These are phyloP conservation scores for Plectosphaerella sp. DNA, from an alignment of 2,329 filamentous ascomycete genomes.

Conservation along the genomic window DNA sequence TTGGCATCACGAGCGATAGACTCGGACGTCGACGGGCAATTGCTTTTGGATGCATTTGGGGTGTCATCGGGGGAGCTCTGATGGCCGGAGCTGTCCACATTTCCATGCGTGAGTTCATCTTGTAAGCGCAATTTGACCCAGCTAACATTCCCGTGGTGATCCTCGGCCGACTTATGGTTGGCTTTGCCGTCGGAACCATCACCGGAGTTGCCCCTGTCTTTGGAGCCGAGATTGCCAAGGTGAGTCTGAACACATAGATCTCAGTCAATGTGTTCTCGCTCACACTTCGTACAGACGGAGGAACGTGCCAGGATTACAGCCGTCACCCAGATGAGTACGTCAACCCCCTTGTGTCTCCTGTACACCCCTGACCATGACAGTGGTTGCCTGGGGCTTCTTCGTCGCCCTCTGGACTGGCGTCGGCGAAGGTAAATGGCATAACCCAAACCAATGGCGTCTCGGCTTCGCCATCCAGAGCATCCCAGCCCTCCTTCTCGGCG, in stretches of 20 bases:
- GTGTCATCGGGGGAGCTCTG: slow-evolving; percentile 29
- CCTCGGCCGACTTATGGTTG: slow-evolving; percentile 29
- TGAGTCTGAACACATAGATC: too few relatives aligned
- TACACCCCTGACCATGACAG: slow-evolving; percentile 10
- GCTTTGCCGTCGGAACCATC: slow-evolving; percentile 34
- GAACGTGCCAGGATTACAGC: slow-evolving; percentile 34
- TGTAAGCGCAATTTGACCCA: not conserved
- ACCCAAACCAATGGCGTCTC: slow-evolving; percentile 31
- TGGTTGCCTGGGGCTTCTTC: slow-evolving; percentile 37
- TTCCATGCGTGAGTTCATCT: slow-evolving; percentile 28
- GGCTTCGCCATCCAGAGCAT: slow-evolving; percentile 31
- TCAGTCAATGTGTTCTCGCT: too few relatives aligned
- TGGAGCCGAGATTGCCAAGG: slow-evolving; percentile 35
- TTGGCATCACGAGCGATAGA: slow-evolving; percentile 30
- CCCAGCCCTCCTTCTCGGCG: slow-evolving; percentile 37
- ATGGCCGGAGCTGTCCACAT: slow-evolving; percentile 36
- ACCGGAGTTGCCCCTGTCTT: slow-evolving; percentile 35
- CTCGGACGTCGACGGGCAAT: slow-evolving; percentile 32
- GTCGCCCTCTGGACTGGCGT: slow-evolving; percentile 34
- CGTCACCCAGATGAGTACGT: slow-evolving; percentile 34
- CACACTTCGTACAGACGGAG: slow-evolving; percentile 20
- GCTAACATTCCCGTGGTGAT: slow-evolving; percentile 21
- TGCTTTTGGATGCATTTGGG: slow-evolving; percentile 33
- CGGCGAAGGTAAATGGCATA: slow-evolving; percentile 31
- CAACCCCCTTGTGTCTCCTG: too few relatives aligned